These are phyloP conservation scores for Tylopilus plumbeoviolaceoides DNA, from an alignment of 768 basidiomycete species.

Conservation along the genomic window DNA sequence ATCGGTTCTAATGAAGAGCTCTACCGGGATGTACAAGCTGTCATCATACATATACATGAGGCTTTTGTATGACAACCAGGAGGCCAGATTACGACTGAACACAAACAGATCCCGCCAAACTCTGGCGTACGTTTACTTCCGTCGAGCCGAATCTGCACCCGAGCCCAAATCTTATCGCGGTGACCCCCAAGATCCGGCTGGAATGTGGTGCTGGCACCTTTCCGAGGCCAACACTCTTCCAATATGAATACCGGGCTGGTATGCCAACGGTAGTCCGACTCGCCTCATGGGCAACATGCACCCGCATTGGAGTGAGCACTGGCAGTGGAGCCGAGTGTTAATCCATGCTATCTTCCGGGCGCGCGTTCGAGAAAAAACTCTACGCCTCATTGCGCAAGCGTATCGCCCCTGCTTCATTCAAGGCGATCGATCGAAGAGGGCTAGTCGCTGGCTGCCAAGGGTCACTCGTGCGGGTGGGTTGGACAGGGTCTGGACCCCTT, in stretches of 20 bases:
- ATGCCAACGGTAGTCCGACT: neutral
- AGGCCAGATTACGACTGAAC: constrained; percentile 3
- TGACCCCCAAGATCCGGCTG: neutral
- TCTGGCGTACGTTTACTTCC: neutral
- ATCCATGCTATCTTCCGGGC: too few species aligned
- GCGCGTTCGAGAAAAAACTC: constrained; percentile 1
- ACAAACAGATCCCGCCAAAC: constrained; percentile 4
- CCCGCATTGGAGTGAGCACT: neutral
- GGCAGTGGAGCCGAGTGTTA: neutral
- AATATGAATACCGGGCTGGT: neutral
- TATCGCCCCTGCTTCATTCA: neutral
- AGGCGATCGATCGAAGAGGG: constrained; percentile 5
- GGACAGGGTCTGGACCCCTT: neutral
- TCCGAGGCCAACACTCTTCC: neutral
- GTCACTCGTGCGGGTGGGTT: neutral
- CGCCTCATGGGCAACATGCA: constrained; percentile 16
- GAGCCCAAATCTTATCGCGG: constrained; percentile 9
- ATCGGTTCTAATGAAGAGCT: constrained; percentile 8
- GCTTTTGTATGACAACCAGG: neutral
- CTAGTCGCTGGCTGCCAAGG: neutral
- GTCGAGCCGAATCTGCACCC: neutral
- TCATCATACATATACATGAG: constrained; percentile 4
- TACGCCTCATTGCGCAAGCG: constrained; percentile 8
- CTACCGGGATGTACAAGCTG: neutral
- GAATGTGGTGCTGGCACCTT: too few species aligned